These are phyloP conservation scores for Pseudogymnoascus sp. DNA, from an alignment of 2,329 filamentous ascomycete genomes.

Conservation along the genomic window DNA sequence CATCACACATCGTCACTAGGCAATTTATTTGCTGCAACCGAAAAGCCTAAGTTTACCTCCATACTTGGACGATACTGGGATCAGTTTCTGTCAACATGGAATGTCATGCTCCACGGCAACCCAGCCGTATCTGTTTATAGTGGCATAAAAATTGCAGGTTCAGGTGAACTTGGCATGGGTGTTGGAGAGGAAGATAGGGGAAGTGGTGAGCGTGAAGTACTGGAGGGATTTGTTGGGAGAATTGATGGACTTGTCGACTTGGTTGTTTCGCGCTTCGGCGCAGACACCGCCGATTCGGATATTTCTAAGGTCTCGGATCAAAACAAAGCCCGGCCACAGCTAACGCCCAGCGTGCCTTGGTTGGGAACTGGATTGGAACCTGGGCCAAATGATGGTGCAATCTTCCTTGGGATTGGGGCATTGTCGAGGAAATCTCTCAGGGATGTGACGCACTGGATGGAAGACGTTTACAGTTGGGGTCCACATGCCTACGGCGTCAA, in stretches of 20 bases:
- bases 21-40: conserved; percentile 56
- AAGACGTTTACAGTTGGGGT: conserved; percentile 77
- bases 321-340: conserved; percentile 15
- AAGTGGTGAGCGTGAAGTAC: conserved; percentile 83
- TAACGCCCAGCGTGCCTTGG: conserved; percentile 46
- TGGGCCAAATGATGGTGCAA: conserved; percentile 66
- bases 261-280: conserved; percentile 76
- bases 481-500: conserved; percentile 76
- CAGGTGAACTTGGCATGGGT: conserved; percentile 84
- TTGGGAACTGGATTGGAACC: conserved; percentile 62
- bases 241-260: conserved; percentile 82
- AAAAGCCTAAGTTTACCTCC: conserved; percentile 59
- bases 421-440: conserved; percentile 63
- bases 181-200: conserved; percentile 94
- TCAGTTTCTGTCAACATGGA: conserved; percentile 62
- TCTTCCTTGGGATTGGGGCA: conserved; percentile 74
- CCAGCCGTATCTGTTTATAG: conserved; percentile 71
- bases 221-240: conserved; percentile 75
- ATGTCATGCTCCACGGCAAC: conserved; percentile 82
- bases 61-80: conserved; percentile 78
- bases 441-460: conserved; percentile 75
- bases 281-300: conserved; percentile 17
- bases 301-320: conserved; percentile 11
- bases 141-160: conserved; percentile 79
- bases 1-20: conserved; percentile 74